These are phyloP conservation scores for Leccinum subgranulosum DNA, from an alignment of 768 basidiomycete genomes.

Conservation along the genomic window DNA sequence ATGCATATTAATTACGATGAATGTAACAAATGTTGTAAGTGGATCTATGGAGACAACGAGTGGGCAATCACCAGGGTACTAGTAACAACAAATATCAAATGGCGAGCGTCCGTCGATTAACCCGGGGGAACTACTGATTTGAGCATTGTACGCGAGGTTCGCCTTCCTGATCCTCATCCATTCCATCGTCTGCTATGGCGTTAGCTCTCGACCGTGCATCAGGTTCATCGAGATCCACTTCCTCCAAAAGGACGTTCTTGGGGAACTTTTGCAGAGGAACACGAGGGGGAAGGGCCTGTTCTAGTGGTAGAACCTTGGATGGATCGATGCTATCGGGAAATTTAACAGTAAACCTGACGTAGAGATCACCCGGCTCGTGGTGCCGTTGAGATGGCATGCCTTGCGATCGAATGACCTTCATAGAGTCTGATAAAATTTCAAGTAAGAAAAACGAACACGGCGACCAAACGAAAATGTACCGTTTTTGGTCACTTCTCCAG, in stretches of 20 bases:
- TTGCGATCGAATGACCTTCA: slow-evolving; percentile 91
- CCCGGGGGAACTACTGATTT: slow-evolving; percentile 57
- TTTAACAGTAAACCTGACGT: slow-evolving; percentile 77
- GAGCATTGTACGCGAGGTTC: slow-evolving; percentile 96
- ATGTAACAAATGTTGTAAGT: slow-evolving; percentile 26
- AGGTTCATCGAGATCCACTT: slow-evolving; percentile 77
- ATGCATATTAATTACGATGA: slow-evolving; percentile 29
- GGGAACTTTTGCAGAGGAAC: slow-evolving; percentile 60
- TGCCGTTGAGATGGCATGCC: slow-evolving; percentile 99
- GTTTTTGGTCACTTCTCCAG: slow-evolving; percentile 91
- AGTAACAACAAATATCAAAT: slow-evolving; percentile 17
- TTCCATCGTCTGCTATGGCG: slow-evolving; percentile 65
- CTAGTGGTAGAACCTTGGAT: slow-evolving; percentile 65
- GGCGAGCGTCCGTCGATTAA: slow-evolving; percentile 14
- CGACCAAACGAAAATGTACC: slow-evolving; percentile 50
- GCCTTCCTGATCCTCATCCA: slow-evolving; percentile 90
- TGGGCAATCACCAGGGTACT: slow-evolving; percentile 21
- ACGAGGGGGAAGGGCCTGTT: slow-evolving; percentile 82
- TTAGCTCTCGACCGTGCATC: slow-evolving; percentile 53
- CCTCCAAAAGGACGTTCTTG: slow-evolving; percentile 73
- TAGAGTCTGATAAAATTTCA: slow-evolving; percentile 51
- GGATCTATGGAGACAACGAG: slow-evolving; percentile 28
- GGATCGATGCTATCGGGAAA: slow-evolving; percentile 86
- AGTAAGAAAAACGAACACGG: background rate
- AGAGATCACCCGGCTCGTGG: slow-evolving; percentile 94